Base-by-base conservation (phyloP, 2,329 filamentous ascomycete species). In the Plectosphaerella plurivora region DNA sequence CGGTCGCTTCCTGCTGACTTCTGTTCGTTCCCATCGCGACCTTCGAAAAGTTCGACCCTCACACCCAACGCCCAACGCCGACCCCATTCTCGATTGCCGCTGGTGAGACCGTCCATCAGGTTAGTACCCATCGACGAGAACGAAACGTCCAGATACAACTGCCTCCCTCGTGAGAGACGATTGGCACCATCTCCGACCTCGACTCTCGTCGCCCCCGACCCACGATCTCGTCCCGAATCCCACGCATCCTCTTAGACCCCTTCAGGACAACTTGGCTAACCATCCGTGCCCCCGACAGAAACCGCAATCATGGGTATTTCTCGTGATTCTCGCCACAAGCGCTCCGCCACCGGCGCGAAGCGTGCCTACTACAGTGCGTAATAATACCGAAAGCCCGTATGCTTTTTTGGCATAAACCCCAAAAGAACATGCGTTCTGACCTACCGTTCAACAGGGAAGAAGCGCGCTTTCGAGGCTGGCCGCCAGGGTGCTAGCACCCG, bases 311-410 rank as follows among this genome's bases (percentile, higher is more conserved):
- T 93, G 89, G 89, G 94, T 99, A 97, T 99, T 83, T 97, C 93
- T 81, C 90, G 94, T 83, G 93, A 97, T 83, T 96, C 91, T 77
- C 91, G 94, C 83, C 94, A 99, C 88, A 99, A 99, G 89, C 92
- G 94, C 82, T 92, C 91, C 79, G 92, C 93, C 78, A 89, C 95
- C 77, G 95, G 94, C 85, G 94, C 95, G 73, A 99, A 99, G 89
- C 87, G 89, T 76, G 83, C 89, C 80, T 88, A 87, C 81, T 94
- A 93, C 86, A 86, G 89, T 87, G 81, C 81, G 84, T 87, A 73
- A 77, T 66, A 72, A 60, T 63, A 65, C 79, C 81, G 81, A 83
- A 84, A 84, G 81, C 83, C 83, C 83, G 83, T 86, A 83, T 86
- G 74, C 71, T 65, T 64, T 22, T 62, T 60, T 47, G 41, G 41